Evolutionary conservation across 164 flowering plant species (phyloP).

Genomic region (Sedum album): DNA sequence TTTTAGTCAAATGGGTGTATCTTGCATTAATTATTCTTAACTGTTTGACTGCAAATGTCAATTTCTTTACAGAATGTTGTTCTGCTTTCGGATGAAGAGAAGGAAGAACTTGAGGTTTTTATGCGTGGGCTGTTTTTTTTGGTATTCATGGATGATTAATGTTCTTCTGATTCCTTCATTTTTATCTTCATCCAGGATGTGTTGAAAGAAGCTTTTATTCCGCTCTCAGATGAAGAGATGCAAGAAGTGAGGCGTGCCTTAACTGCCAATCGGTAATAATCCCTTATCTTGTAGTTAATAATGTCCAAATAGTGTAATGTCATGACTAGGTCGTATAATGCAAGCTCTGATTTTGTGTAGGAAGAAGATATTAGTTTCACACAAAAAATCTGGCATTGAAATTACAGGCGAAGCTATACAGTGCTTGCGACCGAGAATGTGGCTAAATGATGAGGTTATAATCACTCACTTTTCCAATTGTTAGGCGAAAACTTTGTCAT

Average conservation of each 20-base stretch:
- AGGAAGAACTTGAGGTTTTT: constrained; percentile 16
- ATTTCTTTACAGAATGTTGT: constrained; percentile 30
- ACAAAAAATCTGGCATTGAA: constrained; percentile 64
- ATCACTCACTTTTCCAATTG: constrained; percentile 4
- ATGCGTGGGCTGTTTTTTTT: background rate
- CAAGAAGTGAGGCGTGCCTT: constrained; percentile 46
- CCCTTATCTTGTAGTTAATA: background rate
- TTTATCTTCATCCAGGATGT: constrained; percentile 25
- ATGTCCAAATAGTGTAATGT: background rate
- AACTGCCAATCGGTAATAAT: constrained; percentile 38
- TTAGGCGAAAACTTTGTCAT: background rate
- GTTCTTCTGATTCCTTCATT: background rate
- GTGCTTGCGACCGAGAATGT: constrained; percentile 66
- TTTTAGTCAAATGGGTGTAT: background rate
- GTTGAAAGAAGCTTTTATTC: constrained; percentile 43
- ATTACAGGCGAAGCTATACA: constrained; percentile 64
- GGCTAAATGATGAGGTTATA: constrained; percentile 96
- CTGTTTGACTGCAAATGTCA: background rate
- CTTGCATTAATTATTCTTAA: background rate
- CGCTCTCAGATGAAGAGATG: constrained; percentile 68
- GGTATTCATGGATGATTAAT: background rate
- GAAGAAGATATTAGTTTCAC: constrained; percentile 50
- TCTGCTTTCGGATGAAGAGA: constrained; percentile 68
- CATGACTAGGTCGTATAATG: background rate
- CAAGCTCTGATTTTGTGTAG: constrained; percentile 24